Base-by-base conservation (phyloP, 371 early-diverging fungal species). In the Neoconidiobolus thromboides region DNA sequence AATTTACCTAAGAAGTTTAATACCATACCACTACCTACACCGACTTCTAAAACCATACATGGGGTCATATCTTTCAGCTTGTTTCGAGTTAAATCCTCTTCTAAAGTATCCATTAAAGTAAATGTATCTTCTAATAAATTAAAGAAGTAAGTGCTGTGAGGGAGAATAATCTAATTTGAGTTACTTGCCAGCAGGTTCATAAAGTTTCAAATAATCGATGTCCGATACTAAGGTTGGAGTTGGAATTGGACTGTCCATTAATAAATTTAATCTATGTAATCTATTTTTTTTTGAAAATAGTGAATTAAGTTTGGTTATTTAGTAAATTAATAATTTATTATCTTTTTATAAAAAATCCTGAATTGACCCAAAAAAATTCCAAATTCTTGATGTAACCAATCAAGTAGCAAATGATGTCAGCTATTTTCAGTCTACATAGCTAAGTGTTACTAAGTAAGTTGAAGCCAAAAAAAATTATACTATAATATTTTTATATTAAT, bases 21-120 rank as follows among this genome's bases (percentile, higher is more conserved):
- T 15, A 91, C 89, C 65, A 83, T 83, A 15, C 96, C 96, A 0
- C 91, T 88, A 1, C 96, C 96, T 1, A 75, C 86, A 81, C 91
- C 91, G 52, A 95, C 82, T 62, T 95, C 96, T 3, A 93, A 70
- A 61, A 86, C 85, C 7, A 91, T 61, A 0, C 74, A 61, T 10
- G 93, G 91, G 4, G 69, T 61, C 2, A 68, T 64, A 3, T 69
- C 63, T 39, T 91, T 61, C 49, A 67, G 63, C 5, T 65, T 40
- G 2, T 66, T 67, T 26, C 26, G 26, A 26, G 26, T 26, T 26
- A 26, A 26, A 55, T 93, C 93, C 59, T 76, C 69, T 67, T 93
- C 93, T n/a, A 95, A 75, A 1, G 91, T 87, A 66, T 93, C 94
- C 41, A 96, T 69, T 15, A 96, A 73, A 57, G 94, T 67, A 65